Evolutionary conservation across 768 basidiomycete species (phyloP), one percentile per base, ranked within the genome.

Genomic region (Mycena sanguinolenta): DNA sequence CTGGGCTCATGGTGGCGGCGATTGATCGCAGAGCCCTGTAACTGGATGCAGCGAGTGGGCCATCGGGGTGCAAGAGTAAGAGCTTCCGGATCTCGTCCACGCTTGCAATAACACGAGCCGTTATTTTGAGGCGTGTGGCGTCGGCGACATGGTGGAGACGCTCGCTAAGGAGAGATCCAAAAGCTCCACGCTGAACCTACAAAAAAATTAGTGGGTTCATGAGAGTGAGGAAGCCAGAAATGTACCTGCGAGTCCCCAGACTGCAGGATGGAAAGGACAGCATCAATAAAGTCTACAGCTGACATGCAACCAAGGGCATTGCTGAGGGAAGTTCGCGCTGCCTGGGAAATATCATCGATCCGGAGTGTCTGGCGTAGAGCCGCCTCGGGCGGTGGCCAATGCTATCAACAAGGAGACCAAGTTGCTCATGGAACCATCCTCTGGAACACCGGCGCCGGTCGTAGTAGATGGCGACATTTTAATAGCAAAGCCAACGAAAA

Each of bases 131-230:
- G 16, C 97, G 90, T 54, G 87, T 81, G 25, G 84, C 82, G 12
- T 86, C 81, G 6, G 90, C 82, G 61, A 97, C 84, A 8, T 86
- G 82, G 0, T 88, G 85, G 0, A 97, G 80, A 39, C 94, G 89
- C 46, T 90, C 88, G 4, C 87, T 83, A 17, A 98, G 79, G 12
- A 96, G 84, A 38, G n/a, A n/a, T n/a, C 88, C 88, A 34, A 98
- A 85, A 13, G 92, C 93, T 63, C 90, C 92, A 12, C 81, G 74
- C 78, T 92, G 88, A 30, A 91, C 82, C 93, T 94, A 73, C 42
- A 61, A 66, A 58, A 55, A 4, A 44, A 67, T 75, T 13, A 74
- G 61, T 57, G n/a, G 53, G 36, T 23, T 21, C 7, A n/a, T 21
- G 25, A 28, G 28, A 19, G 44, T 58, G 34, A 50, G 32, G 14